phyloP scores from a whole-genome alignment of 2,329 filamentous ascomycete genomes.

The Sporothrix schenckii region DNA sequence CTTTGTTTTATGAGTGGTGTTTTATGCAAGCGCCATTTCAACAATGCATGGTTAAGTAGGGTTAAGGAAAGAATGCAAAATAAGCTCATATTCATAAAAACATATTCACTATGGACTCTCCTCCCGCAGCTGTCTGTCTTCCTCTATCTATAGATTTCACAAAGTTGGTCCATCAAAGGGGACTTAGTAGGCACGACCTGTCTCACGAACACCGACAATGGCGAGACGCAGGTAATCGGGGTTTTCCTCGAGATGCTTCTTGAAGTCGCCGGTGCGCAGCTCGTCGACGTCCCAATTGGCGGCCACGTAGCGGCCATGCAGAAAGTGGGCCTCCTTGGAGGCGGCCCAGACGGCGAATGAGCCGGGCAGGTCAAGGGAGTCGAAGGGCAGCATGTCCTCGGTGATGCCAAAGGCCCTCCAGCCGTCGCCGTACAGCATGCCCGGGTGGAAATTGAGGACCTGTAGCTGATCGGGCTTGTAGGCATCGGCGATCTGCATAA shows the following conservation, averaged over 20 bases:
- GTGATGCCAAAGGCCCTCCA: slow-evolving; percentile 22
- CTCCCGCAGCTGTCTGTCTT: background rate
- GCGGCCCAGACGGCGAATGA: slow-evolving; percentile 48
- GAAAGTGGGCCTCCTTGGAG: slow-evolving; percentile 45
- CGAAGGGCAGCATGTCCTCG: slow-evolving; percentile 29
- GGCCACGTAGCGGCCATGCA: slow-evolving; percentile 48
- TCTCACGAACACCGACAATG: slow-evolving; percentile 3
- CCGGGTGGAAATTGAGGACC: slow-evolving; percentile 39
- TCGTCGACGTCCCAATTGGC: slow-evolving; percentile 50
- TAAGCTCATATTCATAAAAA: too few species aligned
- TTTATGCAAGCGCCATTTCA: background rate
- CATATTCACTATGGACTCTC: too few species aligned
- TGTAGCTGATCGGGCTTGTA: slow-evolving; percentile 35
- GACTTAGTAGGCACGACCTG: background rate
- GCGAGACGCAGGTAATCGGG: slow-evolving; percentile 35
- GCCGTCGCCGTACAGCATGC: slow-evolving; percentile 31
- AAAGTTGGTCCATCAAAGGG: too few species aligned
- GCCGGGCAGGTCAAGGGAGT: slow-evolving; percentile 33
- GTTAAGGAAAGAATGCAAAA: background rate
- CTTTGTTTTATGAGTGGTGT: background rate
- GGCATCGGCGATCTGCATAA: slow-evolving; percentile 37
- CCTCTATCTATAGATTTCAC: background rate
- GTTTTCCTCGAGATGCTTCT: slow-evolving; percentile 33
- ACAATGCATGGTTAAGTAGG: background rate
- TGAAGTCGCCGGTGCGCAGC: slow-evolving; percentile 37